A percentile compares a stretch with the other conserved stretches of the same genome.
phyloP scores from a whole-genome alignment of 768 basidiomycete genomes.

The Gloeopeniophorella convolvens region DNA sequence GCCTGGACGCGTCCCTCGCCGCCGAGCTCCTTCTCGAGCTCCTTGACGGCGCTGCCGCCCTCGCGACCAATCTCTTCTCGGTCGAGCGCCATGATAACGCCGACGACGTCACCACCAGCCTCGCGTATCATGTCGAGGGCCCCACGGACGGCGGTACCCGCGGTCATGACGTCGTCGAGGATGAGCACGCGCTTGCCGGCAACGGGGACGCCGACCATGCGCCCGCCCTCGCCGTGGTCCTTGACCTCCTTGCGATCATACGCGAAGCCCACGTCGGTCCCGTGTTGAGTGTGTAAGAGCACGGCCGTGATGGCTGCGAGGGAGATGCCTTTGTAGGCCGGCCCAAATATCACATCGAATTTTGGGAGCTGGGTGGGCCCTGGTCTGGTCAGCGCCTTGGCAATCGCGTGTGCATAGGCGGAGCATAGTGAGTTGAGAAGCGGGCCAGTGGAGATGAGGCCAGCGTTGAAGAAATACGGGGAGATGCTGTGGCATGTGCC shows the following conservation, averaged over 20 bases:
- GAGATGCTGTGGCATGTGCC: constrained; percentile 48
- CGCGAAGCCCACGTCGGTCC: constrained; percentile 68
- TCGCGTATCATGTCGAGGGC: constrained; percentile 68
- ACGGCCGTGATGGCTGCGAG: constrained; percentile 83
- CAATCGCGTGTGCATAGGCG: constrained; percentile 81
- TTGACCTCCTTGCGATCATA: constrained; percentile 96
- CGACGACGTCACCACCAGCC: constrained; percentile 77
- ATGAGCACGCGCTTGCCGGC: constrained; percentile 77
- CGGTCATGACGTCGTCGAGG: constrained; percentile 95
- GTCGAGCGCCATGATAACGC: constrained; percentile 83
- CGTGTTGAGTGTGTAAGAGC: constrained; percentile 59
- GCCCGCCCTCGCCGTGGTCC: constrained; percentile 93
- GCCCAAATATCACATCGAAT: constrained; percentile 89
- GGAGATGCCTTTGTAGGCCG: constrained; percentile 96
- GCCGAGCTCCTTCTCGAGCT: constrained; percentile 67
- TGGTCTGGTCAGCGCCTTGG: constrained; percentile 38
- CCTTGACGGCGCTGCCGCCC: constrained; percentile 69
- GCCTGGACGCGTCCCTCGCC: constrained; percentile 68
- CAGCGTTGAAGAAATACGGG: constrained; percentile 97
- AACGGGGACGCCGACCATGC: constrained; percentile 82
- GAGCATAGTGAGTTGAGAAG: constrained; percentile 70
- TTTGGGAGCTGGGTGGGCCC: constrained; percentile 27
- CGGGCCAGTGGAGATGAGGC: constrained; percentile 76
- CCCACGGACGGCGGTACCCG: constrained; percentile 80
- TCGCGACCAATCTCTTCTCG: constrained; percentile 79